Base-by-base conservation (phyloP, 208 protist species). In the Chromosphaera perkinsii region DNA sequence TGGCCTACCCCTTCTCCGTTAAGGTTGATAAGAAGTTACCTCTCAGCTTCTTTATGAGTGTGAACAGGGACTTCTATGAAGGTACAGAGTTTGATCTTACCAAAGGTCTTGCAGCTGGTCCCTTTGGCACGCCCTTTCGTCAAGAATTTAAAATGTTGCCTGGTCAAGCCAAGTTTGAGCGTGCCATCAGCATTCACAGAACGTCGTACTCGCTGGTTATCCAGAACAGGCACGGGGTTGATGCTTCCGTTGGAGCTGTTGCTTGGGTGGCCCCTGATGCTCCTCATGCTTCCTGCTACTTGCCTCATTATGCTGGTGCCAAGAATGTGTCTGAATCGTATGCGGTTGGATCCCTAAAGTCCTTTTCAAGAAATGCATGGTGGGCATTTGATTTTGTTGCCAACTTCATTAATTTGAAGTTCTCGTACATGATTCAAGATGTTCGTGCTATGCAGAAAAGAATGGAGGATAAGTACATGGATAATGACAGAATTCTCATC, bases 71-170 rank as follows among this genome's bases (percentile, higher is more conserved):
- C 37, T 31, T 64, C 51, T 78, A 73, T 42, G 49, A 78, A 36
- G 67, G 51, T 31, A 80, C 72, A 10, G 24, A 43, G 20, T 75
- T 66, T 57, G 67, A 78, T 64, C 27, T 80, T 35, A 78, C 66
- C 1, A 59, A 69, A 20, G 72, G 76, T 1, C 24, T 74, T 12
- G 51, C 48, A 33, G 72, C 66, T 1, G 72, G 76, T 2, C 72
- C 76, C 3, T 80, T 32, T 22, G 76, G 76, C 7, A 45, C 52
- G 31, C 72, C 75, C 14, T n/a, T n/a, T n/a, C n/a, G n/a, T n/a
- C n/a, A n/a, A n/a, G n/a, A n/a, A n/a, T n/a, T n/a, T n/a, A n/a
- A n/a, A n/a, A n/a, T n/a, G n/a, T n/a, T n/a, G n/a, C n/a, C n/a
- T n/a, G n/a, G n/a, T n/a, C n/a, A n/a, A n/a, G 49, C 36, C 10